Percentiles rank a stretch among this genome's conserved stretches.
phyloP scores from a whole-genome alignment of 306 rosid species.

The Citrullus amarus region DNA sequence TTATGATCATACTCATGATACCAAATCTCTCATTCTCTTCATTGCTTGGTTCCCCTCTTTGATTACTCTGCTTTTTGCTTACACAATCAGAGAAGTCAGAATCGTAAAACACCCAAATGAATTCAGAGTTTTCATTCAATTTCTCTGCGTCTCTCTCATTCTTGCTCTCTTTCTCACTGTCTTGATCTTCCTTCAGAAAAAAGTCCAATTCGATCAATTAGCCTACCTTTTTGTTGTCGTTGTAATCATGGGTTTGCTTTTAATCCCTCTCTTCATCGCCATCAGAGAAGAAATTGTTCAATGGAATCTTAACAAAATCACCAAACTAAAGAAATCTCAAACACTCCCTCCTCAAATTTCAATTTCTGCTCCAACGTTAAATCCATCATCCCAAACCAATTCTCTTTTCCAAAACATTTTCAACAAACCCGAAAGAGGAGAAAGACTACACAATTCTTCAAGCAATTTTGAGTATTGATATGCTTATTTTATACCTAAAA shows the following conservation, averaged over 20 bases:
- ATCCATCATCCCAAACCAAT: too few species aligned
- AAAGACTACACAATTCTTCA: constrained; percentile 25
- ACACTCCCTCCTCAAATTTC: background rate
- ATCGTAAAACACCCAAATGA: constrained; percentile 14
- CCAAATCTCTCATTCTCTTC: constrained; percentile 19
- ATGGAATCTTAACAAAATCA: constrained; percentile 10
- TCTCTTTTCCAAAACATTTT: background rate
- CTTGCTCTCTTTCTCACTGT: constrained; percentile 18
- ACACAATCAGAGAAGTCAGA: constrained; percentile 11
- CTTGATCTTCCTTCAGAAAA: constrained; percentile 4
- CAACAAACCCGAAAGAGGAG: constrained; percentile 25
- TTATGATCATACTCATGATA: background rate
- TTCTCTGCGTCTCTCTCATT: background rate
- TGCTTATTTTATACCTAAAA: background rate
- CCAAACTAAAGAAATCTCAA: too few species aligned
- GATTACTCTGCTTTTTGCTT: constrained; percentile 10
- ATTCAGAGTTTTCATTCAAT: background rate
- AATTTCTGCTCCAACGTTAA: background rate
- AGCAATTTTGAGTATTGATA: constrained; percentile 6
- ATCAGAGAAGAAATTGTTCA: constrained; percentile 13
- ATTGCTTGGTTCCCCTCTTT: constrained; percentile 30
- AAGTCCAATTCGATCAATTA: background rate
- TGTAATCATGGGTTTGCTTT: constrained; percentile 6
- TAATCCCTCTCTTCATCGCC: constrained; percentile 11
- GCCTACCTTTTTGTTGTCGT: constrained; percentile 1